Percentiles rank a stretch among this genome's conserved stretches.
Evolutionary conservation across 768 basidiomycete species (phyloP).

Genomic region (Cystoderma amianthinum): DNA sequence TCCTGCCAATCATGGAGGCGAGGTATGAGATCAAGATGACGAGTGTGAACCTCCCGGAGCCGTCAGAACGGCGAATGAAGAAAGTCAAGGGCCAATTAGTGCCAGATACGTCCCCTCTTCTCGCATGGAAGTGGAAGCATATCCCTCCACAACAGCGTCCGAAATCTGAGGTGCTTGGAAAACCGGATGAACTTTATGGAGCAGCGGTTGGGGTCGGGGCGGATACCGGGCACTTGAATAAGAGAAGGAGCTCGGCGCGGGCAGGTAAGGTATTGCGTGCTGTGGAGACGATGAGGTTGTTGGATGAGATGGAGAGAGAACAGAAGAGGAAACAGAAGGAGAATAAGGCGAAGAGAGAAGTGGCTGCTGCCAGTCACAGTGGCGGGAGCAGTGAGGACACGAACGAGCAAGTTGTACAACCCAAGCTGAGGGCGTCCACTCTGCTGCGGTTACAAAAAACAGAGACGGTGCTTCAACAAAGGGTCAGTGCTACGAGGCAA

Average conservation of each 20-base stretch:
- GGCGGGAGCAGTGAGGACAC: no score
- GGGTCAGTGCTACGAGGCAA: not conserved
- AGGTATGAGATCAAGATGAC: not conserved
- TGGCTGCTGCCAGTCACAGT: not conserved
- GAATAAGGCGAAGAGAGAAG: no score
- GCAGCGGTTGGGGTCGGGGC: not conserved
- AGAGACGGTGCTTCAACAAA: not conserved
- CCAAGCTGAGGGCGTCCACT: not conserved
- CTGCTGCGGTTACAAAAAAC: not conserved
- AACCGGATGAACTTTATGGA: not conserved
- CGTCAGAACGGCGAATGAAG: not conserved
- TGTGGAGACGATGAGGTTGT: not conserved
- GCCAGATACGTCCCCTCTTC: not conserved
- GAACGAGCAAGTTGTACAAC: no score
- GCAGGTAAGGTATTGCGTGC: not conserved
- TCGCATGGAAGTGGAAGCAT: not conserved
- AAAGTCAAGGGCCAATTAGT: not conserved
- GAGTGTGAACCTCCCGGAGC: not conserved
- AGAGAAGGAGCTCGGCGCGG: not conserved
- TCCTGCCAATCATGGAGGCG: not conserved
- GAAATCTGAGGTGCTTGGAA: not conserved
- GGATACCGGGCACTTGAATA: not conserved
- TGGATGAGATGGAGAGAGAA: no score
- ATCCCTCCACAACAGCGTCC: not conserved
- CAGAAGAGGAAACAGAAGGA: no score